Base-by-base conservation (phyloP, 345 rosid genomes). In the Gossypioides kirkii region DNA sequence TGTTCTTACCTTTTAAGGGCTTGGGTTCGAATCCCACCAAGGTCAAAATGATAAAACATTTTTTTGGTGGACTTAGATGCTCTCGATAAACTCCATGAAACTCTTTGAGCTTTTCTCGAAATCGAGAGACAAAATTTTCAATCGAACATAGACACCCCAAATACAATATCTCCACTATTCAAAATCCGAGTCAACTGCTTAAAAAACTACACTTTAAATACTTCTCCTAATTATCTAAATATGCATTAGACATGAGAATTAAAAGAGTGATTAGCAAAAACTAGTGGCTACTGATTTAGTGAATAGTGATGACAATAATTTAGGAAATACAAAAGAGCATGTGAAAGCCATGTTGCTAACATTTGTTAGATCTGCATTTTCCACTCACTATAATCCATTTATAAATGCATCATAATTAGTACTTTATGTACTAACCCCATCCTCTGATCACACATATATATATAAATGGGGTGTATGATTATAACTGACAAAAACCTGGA, bases 141-240 rank as follows among this genome's bases (percentile, higher is more conserved):
- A 32, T 32, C 38, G 7, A 32, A 7, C 1, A 32, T 32, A 5
- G 5, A 5, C 0, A 32, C 7, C 0, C 1, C 7, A 32, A 32
- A 0, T 32, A 32, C 1, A 32, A 5, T 32, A 32, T 0, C 0
- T 32, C 0, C 0, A 32, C 7, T 32, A 32, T 5, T 32, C 0
- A 32, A 32, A 32, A 0, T 32, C 0, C 0, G 0, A 32, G 5
- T 4, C 1, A 0, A 5, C 38, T 32, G 38, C 0, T 32, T 0
- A 32, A 32, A 32, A 32, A 32, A 5, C 0, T 0, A 32, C 38
- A 5, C 7, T 32, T 32, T 0, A 32, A 32, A 32, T 32, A 32
- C 7, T 32, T 32, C 1, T 0, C 0, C 1, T 32, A 32, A 32
- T 4, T 32, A 32, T 32, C 38, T 32, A 32, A 32, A 32, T 32